Evolutionary conservation across 2,329 filamentous ascomycete species (phyloP), one percentile per base, ranked within the genome.

Genomic region (Arachnomyces sp.): DNA sequence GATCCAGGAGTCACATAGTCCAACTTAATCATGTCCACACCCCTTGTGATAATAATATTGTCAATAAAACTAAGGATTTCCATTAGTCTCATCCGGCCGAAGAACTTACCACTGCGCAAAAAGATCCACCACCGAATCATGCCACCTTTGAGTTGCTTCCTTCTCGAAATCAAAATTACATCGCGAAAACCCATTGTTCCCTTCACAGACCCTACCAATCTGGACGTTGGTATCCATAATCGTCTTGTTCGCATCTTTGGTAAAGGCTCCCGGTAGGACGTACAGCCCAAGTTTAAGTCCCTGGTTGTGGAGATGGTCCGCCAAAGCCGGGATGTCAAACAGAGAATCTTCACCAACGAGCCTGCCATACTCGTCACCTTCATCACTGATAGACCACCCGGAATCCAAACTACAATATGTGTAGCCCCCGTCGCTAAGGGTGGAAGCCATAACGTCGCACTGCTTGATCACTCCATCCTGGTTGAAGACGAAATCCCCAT

Each of bases 1-100:
- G 47, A 51, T 2, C 54, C 55, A 2, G 55, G 55, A 3, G 54
- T 57, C 3, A 57, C 36, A 31, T 42, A 56, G 35, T 57, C 55
- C 2, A 57, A 43, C 34, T 57, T 57, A 32, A 57, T 51, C 28
- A 56, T 43, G 16, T 55, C 52, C 6, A 56, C 49, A 7, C 52
- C 54, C 52, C 54, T 52, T 14, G 49, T 48, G 5, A 25, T 25
- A 9, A n/a, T 9, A 25, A 25, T 25, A 25, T 25, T 9, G 21
- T 25, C 21, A 25, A 25, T 25, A 25, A 25, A 25, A 9, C 21
- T 25, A 5, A 25, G 5, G 9, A 5, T 5, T 25, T 25, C 5
- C 5, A 25, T 5, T 5, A 25, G 5, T 5, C 21, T 25, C n/a
- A n/a, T n/a, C 5, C 21, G 21, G 21, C 21, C 21, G 5, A 25